Evolutionary conservation across 495 filamentous ascomycete genomes (phyloP).

Genomic region (Echria macrotheca): DNA sequence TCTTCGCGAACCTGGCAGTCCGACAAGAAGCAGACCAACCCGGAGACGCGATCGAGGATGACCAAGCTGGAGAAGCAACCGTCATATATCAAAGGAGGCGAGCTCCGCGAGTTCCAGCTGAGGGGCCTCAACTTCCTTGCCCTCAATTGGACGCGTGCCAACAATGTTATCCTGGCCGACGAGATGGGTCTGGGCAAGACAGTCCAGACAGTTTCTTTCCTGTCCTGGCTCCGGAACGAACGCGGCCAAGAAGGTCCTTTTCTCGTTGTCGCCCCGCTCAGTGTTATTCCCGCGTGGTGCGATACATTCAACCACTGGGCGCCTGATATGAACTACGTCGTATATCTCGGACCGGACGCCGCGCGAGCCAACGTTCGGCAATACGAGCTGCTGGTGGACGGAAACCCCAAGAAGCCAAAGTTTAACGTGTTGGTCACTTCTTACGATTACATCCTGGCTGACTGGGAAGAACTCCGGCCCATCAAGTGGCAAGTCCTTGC

Average conservation of each 20-base stretch:
- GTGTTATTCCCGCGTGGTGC: conserved; percentile 94
- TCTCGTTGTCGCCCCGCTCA: conserved; percentile 89
- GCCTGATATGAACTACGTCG: conserved; percentile 92
- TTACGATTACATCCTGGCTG: conserved; percentile 86
- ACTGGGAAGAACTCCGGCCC: conserved; percentile 68
- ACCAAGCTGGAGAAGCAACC: conserved; percentile 71
- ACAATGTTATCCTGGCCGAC: conserved; percentile 94
- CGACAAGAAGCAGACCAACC: conserved; percentile 66
- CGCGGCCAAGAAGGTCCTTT: conserved; percentile 88
- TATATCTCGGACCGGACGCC: conserved; percentile 83
- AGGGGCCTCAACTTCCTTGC: conserved; percentile 91
- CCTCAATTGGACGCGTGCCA: conserved; percentile 84
- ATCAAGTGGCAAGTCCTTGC: conserved; percentile 98
- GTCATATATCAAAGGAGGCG: conserved; percentile 74
- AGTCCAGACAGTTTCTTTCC: conserved; percentile 92
- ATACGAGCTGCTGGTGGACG: conserved; percentile 79
- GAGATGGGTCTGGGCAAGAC: conserved; percentile 99
- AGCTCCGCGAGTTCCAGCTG: conserved; percentile 90
- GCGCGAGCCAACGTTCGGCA: conserved; percentile 78
- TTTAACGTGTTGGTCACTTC: conserved; percentile 95
- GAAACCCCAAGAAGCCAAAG: conserved; percentile 75
- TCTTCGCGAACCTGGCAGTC: conserved; percentile 69
- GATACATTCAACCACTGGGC: conserved; percentile 97
- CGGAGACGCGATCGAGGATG: conserved; percentile 66
- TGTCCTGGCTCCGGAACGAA: conserved; percentile 96